Conservation (phyloP, 2,329 filamentous ascomycete species). For the Alternaria burnsii region DNA sequence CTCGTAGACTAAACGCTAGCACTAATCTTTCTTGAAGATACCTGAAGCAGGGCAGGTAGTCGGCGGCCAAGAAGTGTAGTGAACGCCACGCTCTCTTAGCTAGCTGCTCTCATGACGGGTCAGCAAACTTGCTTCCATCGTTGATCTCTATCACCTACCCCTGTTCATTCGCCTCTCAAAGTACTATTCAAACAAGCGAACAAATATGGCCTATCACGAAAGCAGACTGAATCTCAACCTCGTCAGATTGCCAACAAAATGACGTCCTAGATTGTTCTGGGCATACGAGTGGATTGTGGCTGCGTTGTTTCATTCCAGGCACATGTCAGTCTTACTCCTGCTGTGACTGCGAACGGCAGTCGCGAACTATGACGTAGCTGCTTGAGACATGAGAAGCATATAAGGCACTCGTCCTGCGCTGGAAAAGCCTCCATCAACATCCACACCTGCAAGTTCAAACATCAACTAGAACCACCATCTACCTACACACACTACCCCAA, state of each 20-base stretch:
- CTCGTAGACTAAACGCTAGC: neutral
- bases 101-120: neutral
- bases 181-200: slow-evolving; percentile 13
- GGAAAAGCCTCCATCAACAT: slow-evolving; percentile 26
- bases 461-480: slow-evolving; percentile 20
- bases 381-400: slow-evolving; percentile 19
- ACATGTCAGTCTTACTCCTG: slow-evolving; percentile 18
- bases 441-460: slow-evolving; percentile 17
- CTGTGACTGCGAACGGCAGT: slow-evolving; percentile 15
- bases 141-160: slow-evolving; percentile 11
- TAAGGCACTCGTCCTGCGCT: slow-evolving; percentile 24
- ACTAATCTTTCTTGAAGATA: neutral
- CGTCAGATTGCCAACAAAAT: neutral
- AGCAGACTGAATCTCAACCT: slow-evolving; percentile 3
- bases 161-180: slow-evolving; percentile 13
- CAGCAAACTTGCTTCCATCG: slow-evolving; percentile 11
- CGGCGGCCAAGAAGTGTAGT: neutral
- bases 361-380: slow-evolving; percentile 37
- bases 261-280: slow-evolving; percentile 5
- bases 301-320: slow-evolving; percentile 12
- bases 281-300: slow-evolving; percentile 1
- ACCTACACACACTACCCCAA: slow-evolving; percentile 14
- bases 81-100: neutral
- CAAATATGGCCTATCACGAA: slow-evolving; percentile 13
- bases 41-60: neutral